Base-by-base conservation (phyloP, 129 eudicot species). In the Tanacetum coccineum region DNA sequence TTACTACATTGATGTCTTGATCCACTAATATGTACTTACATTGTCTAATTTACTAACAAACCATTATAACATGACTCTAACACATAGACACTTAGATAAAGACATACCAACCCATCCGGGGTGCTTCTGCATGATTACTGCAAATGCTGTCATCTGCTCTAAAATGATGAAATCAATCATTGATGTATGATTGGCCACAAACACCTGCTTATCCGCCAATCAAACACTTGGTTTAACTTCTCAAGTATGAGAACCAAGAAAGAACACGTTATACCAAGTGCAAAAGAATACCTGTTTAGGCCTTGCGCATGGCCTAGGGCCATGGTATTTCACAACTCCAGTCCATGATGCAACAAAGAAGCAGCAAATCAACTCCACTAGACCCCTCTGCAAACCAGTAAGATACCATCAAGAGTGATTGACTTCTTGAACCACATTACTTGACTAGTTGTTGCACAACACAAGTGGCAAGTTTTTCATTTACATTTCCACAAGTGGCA, bases 341-440 rank as follows among this genome's bases (percentile, higher is more conserved):
- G 98, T 88, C 96, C 96, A 93, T 20, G 98, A 93, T 59, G 98
- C 98, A 74, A 93, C 98, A 82, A 93, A 93, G 79, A 93, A 88
- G 76, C 99, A 80, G 85, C 99, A 93, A 66, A 93, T 82, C 77
- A 86, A 66, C 80, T 93, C 96, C 81, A 93, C 99, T 28, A 93
- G 83, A 46, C 77, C 79, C 78, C 98, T 85, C 96, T 93, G 67
- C 52, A 70, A 13, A 70, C 49, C 1, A 20, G 6, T n/a, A 79
- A 36, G 0, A 36, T 9, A 6, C 42, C 42, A 36, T 36, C 10
- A 49, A 49, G 8, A 14, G n/a, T 17, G 18, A 2, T 21, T 22
- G 20, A 18, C 52, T 40, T 21, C 12, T 55, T 39, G 42, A 68
- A 40, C 54, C 42, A 40, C 44, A 15, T 26, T 50, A 50, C 44